These are phyloP conservation scores for Sclerotinia sclerotiorum DNA, from an alignment of 2,329 filamentous ascomycete species.

Conservation along the genomic window DNA sequence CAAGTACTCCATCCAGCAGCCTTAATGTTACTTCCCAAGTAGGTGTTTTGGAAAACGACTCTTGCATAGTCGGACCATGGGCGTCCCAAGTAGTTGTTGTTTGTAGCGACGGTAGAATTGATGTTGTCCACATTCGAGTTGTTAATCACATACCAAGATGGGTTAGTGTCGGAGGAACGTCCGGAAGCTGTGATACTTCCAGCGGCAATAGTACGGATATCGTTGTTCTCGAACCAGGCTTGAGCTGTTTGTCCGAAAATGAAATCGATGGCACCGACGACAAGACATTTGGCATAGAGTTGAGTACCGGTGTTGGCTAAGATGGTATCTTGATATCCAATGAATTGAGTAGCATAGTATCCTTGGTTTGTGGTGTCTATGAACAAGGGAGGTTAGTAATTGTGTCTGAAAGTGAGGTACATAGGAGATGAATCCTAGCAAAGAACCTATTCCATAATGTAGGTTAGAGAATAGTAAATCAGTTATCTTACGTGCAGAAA, in stretches of 20 bases:
- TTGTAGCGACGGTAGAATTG: constrained; percentile 42
- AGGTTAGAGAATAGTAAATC: not conserved
- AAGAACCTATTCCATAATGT: not conserved
- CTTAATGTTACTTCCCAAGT: constrained; percentile 51
- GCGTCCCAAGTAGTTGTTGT: constrained; percentile 51
- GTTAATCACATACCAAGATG: constrained; percentile 56
- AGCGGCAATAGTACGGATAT: constrained; percentile 46
- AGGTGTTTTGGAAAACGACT: constrained; percentile 51
- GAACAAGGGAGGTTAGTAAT: constrained; percentile 54
- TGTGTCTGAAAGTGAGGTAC: constrained; percentile 45
- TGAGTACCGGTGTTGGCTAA: constrained; percentile 52
- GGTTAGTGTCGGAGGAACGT: constrained; percentile 41
- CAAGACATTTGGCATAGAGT: constrained; percentile 55
- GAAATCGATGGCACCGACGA: constrained; percentile 59
- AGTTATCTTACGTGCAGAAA: constrained; percentile 46
- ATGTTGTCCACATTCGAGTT: constrained; percentile 49
- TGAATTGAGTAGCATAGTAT: constrained; percentile 56
- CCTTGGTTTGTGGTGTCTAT: constrained; percentile 53
- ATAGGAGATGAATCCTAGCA: not conserved
- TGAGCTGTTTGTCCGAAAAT: constrained; percentile 55
- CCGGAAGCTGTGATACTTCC: constrained; percentile 51
- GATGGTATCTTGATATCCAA: constrained; percentile 57
- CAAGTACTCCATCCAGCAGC: constrained; percentile 52
- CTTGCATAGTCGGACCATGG: constrained; percentile 52
- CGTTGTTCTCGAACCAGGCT: constrained; percentile 51